Evolutionary conservation across 2,329 filamentous ascomycete genomes (phyloP).

Genomic region (Claviceps sp.): DNA sequence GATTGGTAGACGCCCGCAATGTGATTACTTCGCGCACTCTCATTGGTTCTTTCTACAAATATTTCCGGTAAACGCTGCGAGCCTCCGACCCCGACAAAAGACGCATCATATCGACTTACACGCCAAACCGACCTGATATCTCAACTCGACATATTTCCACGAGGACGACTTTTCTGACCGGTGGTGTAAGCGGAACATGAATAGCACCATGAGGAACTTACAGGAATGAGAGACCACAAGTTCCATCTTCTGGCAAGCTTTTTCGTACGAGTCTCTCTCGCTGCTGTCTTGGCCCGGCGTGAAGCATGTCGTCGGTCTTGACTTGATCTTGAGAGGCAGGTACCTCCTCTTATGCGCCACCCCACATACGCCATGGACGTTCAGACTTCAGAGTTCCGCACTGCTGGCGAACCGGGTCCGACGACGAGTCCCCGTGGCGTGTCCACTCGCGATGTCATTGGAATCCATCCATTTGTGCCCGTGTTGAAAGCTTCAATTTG

Average conservation of each 20-base stretch:
- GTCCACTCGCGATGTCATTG: conserved; percentile 9
- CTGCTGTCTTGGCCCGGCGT: background rate
- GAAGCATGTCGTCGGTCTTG: background rate
- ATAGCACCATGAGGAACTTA: background rate
- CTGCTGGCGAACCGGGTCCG: conserved; percentile 16
- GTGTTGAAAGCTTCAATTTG: background rate
- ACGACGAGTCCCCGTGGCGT: conserved; percentile 18
- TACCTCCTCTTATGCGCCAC: background rate
- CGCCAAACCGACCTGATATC: background rate
- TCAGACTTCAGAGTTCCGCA: conserved; percentile 3
- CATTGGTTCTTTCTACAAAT: conserved; percentile 5
- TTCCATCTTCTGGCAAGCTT: background rate
- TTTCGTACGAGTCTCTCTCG: background rate
- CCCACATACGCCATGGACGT: background rate
- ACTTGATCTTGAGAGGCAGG: background rate
- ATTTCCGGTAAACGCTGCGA: too few species aligned
- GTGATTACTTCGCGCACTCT: conserved; percentile 3
- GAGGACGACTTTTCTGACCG: background rate
- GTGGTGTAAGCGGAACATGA: background rate
- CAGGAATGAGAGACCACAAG: background rate
- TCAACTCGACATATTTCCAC: background rate
- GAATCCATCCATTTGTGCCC: conserved; percentile 6
- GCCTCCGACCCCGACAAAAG: background rate
- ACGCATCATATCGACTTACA: background rate
- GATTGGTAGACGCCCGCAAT: conserved; percentile 6